Conservation (phyloP, 768 basidiomycete genomes). For the Kwoniella heveanensis region DNA sequence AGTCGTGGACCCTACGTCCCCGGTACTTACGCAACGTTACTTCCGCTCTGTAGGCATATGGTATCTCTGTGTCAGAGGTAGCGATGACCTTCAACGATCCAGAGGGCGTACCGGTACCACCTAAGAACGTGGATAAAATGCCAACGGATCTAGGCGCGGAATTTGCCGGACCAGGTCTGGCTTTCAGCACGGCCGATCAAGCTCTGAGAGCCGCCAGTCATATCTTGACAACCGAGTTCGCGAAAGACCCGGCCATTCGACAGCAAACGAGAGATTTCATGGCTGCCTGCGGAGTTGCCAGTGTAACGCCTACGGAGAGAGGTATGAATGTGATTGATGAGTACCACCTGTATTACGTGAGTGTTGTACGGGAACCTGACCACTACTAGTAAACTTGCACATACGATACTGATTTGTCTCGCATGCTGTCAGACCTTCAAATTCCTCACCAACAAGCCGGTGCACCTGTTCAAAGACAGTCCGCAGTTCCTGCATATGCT, state of each 20-base stretch:
- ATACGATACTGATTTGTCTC: not conserved
- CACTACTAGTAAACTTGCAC: constrained; percentile 6
- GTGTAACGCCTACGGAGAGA: constrained; percentile 82
- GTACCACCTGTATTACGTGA: constrained; percentile 60
- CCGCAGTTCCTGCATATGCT: constrained; percentile 89
- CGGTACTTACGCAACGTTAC: no score
- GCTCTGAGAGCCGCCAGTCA: constrained; percentile 58
- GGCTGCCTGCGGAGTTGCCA: constrained; percentile 71
- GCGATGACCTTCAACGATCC: constrained; percentile 71
- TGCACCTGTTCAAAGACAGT: constrained; percentile 67
- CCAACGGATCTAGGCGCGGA: constrained; percentile 83
- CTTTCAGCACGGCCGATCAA: constrained; percentile 34
- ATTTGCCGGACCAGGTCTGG: constrained; percentile 63
- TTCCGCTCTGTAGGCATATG: constrained; percentile 69
- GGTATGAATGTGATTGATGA: constrained; percentile 64
- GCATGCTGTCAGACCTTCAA: constrained; percentile 75
- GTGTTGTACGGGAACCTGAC: constrained; percentile 21
- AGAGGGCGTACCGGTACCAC: constrained; percentile 28
- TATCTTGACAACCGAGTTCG: constrained; percentile 85
- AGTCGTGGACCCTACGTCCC: no score
- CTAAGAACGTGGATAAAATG: constrained; percentile 70
- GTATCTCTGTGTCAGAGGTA: constrained; percentile 76
- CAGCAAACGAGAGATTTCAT: constrained; percentile 75
- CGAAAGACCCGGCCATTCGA: constrained; percentile 85
- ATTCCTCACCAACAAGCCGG: constrained; percentile 79